These are phyloP conservation scores for Zygosaccharomyces kombuchaensis DNA, from an alignment of 805 yeast species.

Conservation along the genomic window DNA sequence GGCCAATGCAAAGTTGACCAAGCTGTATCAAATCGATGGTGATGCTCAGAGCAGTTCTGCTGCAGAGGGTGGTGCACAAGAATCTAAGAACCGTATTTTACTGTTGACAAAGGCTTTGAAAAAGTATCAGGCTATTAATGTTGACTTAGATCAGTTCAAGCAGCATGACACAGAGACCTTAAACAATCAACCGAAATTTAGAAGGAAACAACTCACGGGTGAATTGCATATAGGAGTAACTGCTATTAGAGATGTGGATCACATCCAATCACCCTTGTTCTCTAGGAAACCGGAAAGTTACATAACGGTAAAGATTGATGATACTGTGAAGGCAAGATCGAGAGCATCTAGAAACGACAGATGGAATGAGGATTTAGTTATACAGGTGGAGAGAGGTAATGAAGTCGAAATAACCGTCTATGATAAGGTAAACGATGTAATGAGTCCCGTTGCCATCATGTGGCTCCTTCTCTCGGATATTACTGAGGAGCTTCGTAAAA, in stretches of 20 bases:
- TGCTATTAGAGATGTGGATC: conserved; percentile 86
- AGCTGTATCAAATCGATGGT: conserved; percentile 84
- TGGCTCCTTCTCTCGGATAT: conserved; percentile 91
- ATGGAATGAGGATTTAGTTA: conserved; percentile 76
- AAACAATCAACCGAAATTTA: conserved; percentile 63
- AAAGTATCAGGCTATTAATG: conserved; percentile 84
- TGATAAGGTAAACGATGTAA: conserved; percentile 63
- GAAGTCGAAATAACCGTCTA: conserved; percentile 86
- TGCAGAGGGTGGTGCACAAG: conserved; percentile 82
- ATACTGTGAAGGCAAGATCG: conserved; percentile 74
- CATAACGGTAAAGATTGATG: conserved; percentile 80
- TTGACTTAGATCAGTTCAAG: conserved; percentile 54
- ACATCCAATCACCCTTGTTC: conserved; percentile 78
- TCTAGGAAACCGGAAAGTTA: conserved; percentile 75
- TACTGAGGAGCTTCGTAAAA: conserved; percentile 90
- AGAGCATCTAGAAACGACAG: conserved; percentile 70
- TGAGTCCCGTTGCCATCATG: conserved; percentile 83
- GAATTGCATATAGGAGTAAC: conserved; percentile 65
- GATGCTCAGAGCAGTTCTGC: conserved; percentile 80
- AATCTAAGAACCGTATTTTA: conserved; percentile 80
- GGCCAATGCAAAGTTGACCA: conserved; percentile 86
- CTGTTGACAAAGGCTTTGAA: conserved; percentile 77
- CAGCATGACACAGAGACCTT: conserved; percentile 55
- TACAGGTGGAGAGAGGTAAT: conserved; percentile 84
- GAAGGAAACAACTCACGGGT: conserved; percentile 84